Evolutionary conservation across 306 rosid species (phyloP).

Genomic region (Quercus aquifolioides): DNA sequence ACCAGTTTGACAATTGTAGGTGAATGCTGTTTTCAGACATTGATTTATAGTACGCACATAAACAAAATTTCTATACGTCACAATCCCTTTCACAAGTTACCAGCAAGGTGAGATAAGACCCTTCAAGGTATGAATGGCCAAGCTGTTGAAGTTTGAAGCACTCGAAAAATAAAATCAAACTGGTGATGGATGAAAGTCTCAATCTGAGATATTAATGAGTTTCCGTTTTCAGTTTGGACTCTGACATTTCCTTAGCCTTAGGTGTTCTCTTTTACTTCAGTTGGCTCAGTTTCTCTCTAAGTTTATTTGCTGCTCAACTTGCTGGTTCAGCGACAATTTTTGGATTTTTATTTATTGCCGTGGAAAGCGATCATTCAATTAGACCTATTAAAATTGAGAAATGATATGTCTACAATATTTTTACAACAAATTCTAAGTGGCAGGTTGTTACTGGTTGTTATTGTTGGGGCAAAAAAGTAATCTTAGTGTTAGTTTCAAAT

Average conservation of each 20-base stretch:
- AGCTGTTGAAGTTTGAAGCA: too few relatives aligned
- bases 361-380: constrained; percentile 14
- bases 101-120: constrained; percentile 1
- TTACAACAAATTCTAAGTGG: too few relatives aligned
- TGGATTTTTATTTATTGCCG: constrained; percentile 32
- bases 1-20: constrained; percentile 63
- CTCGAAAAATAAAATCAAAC: background rate
- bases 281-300: constrained; percentile 20
- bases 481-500: too few relatives aligned
- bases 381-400: too few relatives aligned
- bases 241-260: background rate
- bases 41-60: constrained; percentile 33
- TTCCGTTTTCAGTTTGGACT: background rate
- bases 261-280: background rate
- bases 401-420: too few relatives aligned
- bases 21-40: constrained; percentile 81
- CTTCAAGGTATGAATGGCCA: background rate
- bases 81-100: constrained; percentile 28
- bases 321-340: constrained; percentile 30
- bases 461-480: too few relatives aligned
- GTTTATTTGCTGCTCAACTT: constrained; percentile 25
- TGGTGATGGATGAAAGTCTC: constrained; percentile 20
- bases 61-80: constrained; percentile 40
- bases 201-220: constrained; percentile 18
- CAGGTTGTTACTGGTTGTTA: too few relatives aligned